These are phyloP conservation scores for Cladosporium colombiae DNA, from an alignment of 2,329 filamentous ascomycete genomes.

Conservation along the genomic window DNA sequence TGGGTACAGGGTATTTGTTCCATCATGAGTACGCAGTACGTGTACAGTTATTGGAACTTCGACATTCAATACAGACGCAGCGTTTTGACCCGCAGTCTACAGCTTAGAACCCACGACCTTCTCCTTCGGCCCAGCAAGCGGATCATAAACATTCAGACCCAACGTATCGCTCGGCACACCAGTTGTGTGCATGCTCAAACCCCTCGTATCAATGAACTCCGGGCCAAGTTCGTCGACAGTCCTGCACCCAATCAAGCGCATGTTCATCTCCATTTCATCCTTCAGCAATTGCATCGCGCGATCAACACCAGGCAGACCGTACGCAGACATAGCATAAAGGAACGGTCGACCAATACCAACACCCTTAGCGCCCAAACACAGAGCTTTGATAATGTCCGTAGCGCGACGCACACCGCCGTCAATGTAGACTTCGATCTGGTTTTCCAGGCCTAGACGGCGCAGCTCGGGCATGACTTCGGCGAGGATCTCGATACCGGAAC, in stretches of 20 bases:
- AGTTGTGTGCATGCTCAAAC: slow-evolving; percentile 62
- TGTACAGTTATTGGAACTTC: no score
- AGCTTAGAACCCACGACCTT: slow-evolving; percentile 11
- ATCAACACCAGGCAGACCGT: slow-evolving; percentile 83
- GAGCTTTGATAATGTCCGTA: slow-evolving; percentile 92
- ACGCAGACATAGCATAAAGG: slow-evolving; percentile 92
- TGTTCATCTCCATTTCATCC: slow-evolving; percentile 99
- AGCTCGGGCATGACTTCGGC: slow-evolving; percentile 91
- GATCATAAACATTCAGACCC: slow-evolving; percentile 57
- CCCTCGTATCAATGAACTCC: slow-evolving; percentile 75
- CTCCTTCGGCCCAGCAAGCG: slow-evolving; percentile 44
- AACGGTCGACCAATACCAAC: slow-evolving; percentile 95
- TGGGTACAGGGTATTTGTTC: no score
- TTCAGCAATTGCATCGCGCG: slow-evolving; percentile 72
- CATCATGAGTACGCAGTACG: no score
- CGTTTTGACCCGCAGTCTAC: background rate
- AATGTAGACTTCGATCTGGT: slow-evolving; percentile 76
- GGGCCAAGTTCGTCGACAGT: slow-evolving; percentile 77
- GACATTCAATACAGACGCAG: no score
- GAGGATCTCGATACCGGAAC: slow-evolving; percentile 84
- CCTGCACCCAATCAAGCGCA: slow-evolving; percentile 84
- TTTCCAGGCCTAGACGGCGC: slow-evolving; percentile 69
- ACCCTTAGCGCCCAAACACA: slow-evolving; percentile 87
- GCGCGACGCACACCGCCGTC: slow-evolving; percentile 89
- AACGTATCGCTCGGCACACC: slow-evolving; percentile 64